Evolutionary conservation across 2,329 filamentous ascomycete genomes (phyloP).

Genomic region (Fusarium sulawesiense): DNA sequence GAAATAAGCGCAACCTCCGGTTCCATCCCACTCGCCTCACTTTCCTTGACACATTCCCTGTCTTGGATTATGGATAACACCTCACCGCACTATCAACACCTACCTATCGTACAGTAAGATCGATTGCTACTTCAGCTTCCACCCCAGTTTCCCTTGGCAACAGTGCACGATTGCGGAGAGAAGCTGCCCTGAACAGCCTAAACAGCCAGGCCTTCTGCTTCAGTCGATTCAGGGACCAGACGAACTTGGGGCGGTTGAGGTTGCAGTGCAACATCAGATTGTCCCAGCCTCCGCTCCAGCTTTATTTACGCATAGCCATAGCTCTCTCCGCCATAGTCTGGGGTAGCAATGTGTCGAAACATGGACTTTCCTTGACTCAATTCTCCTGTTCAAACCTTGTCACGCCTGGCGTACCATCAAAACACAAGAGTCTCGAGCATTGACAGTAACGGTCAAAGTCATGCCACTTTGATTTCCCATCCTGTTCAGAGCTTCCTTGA

Average conservation of each 20-base stretch:
- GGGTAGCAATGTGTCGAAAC: slow-evolving; percentile 28
- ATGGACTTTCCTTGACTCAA: slow-evolving; percentile 8
- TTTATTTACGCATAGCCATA: slow-evolving; percentile 10
- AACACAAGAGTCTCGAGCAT: neutral
- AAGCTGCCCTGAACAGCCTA: slow-evolving; percentile 6
- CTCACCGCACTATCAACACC: slow-evolving; percentile 13
- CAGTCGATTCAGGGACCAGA: slow-evolving; percentile 22
- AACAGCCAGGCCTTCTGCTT: slow-evolving; percentile 6
- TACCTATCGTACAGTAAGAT: neutral
- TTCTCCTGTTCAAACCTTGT: slow-evolving; percentile 4
- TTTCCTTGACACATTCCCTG: too few relatives aligned
- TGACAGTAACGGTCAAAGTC: neutral
- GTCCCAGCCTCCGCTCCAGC: slow-evolving; percentile 19
- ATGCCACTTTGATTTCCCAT: slow-evolving; percentile 2
- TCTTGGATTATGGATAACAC: too few relatives aligned
- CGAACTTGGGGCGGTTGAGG: slow-evolving; percentile 8
- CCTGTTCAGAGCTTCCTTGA: slow-evolving; percentile 9
- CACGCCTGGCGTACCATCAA: neutral
- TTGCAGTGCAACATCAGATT: slow-evolving; percentile 14
- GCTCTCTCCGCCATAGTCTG: slow-evolving; percentile 24
- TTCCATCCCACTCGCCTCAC: neutral
- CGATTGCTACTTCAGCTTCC: neutral
- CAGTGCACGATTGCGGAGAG: slow-evolving; percentile 36
- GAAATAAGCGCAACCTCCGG: neutral
- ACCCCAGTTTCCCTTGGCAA: slow-evolving; percentile 32